Base-by-base conservation (phyloP, 2,329 filamentous ascomycete genomes). In the Aureobasidium namibiae region DNA sequence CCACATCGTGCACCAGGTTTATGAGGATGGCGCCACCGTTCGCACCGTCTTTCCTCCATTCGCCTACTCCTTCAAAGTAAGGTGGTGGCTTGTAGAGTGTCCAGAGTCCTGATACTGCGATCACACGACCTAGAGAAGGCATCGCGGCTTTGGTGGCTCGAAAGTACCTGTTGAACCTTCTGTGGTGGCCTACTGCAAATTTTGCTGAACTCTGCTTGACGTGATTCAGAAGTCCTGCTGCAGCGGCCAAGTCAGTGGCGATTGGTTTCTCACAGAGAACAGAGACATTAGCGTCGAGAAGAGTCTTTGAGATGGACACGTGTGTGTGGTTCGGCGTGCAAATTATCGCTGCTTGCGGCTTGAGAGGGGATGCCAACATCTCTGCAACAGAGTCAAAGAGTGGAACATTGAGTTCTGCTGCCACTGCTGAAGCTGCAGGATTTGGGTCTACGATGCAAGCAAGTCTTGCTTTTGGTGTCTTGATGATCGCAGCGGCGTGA, bases 1-100 rank as follows among this genome's bases (percentile, higher is more conserved):
- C 82, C 39, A 85, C 71, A 52, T 85, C 82, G 64, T 85, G 82
- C n/a, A 84, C 76, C 44, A 85, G 69, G 64, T 85, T 85, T 61
- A 84, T 84, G 2, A 79, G 70, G 8, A 84, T 69, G 0, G 79
- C 76, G 0, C 81, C 82, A 21, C 67, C 66, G 1, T 76, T 78
- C 4, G 29, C 23, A 2, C 72, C 67, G 2, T 68, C 65, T 7
- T 74, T 72, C 14, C 79, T 74, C 81, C 82, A 84, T 39, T 76
- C 74, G 0, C 71, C 70, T 0, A 76, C 75, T 0, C 74, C 63
- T 1, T 75, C 70, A 62, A 81, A 85, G 68, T 85, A 85, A 0
- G 69, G 60, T 0, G 65, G 48, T 0, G 81, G 79, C 61, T 85
- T 85, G 61, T 71, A 75, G 0, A 77, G 66, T 0, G 77, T 74